A percentile compares a stretch with the other conserved stretches of the same genome.
phyloP scores from a whole-genome alignment of 2,329 filamentous ascomycete species.

The Neurospora sp. region DNA sequence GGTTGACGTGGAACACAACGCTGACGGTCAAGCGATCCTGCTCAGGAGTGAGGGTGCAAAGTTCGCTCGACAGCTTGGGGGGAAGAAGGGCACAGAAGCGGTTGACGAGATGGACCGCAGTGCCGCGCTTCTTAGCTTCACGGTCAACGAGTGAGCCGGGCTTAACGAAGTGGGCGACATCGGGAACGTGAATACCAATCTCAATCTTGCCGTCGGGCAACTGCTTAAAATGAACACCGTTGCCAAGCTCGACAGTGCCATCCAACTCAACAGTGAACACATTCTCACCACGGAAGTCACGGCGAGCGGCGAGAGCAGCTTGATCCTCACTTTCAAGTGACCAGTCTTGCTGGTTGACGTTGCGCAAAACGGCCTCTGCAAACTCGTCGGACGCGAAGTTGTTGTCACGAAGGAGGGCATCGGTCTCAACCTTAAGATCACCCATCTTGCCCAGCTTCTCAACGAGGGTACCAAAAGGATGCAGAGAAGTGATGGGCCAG shows the following conservation, averaged over 20 bases:
- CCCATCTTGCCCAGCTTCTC: constrained; percentile 97
- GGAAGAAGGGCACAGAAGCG: constrained; percentile 81
- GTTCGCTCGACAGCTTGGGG: constrained; percentile 70
- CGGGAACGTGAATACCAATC: constrained; percentile 88
- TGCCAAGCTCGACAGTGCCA: constrained; percentile 77
- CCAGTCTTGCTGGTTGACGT: constrained; percentile 88
- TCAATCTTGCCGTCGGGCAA: constrained; percentile 78
- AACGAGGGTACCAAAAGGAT: constrained; percentile 94
- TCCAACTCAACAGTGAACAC: constrained; percentile 90
- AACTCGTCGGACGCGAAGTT: constrained; percentile 98
- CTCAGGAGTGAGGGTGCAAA: constrained; percentile 80
- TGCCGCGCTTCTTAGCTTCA: constrained; percentile 95
- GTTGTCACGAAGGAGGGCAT: constrained; percentile 93
- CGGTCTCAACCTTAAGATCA: constrained; percentile 93
- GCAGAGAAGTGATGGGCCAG: constrained; percentile 98
- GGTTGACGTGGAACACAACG: constrained; percentile 85
- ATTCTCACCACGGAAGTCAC: constrained; percentile 81
- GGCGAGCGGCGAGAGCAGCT: constrained; percentile 59
- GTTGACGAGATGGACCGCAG: constrained; percentile 89
- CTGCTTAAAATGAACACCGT: constrained; percentile 85
- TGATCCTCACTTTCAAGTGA: constrained; percentile 76
- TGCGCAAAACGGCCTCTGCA: constrained; percentile 89
- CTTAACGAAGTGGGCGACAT: constrained; percentile 96
- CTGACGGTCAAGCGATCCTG: constrained; percentile 86
- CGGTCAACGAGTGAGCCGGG: constrained; percentile 89